Base-by-base conservation (phyloP, 176 grass and related monocot genomes). In the Hsuehochloa calcarea region DNA sequence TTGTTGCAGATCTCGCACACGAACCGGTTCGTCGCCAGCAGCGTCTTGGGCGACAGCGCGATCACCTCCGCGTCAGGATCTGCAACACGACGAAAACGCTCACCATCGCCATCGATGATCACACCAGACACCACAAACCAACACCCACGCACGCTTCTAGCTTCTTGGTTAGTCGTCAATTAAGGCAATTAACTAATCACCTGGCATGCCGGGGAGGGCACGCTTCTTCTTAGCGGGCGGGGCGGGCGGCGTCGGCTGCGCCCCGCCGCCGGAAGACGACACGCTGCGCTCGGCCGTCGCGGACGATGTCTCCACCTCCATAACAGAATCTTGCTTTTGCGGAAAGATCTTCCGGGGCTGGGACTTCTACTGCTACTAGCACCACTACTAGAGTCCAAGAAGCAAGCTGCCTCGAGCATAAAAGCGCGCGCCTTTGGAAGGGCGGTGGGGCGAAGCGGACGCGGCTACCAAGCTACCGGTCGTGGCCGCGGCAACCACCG, bases 1-100 rank as follows among this genome's bases (percentile, higher is more conserved):
- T 98, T 98, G 81, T 92, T 94, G 90, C 96, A 98, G 90, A 98
- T 96, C 89, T 98, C 96, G 78, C 96, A 98, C 81, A 98, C 96
- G 66, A 98, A 98, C 87, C 96, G 34, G 77, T 98, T 98, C 15
- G 96, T 98, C 61, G 96, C 96, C 63, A 98, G 27, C 47, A 98
- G 91, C 83, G 96, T 95, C 87, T 92, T 95, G 76, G 96, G 96
- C 66, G 96, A 98, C 23, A 98, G 91, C 39, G 96, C 93, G 74
- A 98, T 90, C 73, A 98, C 96, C 85, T 98, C 96, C 43, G 96
- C 96, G 66, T 96, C 90, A 79, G 96, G 96, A 96, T 98, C 96
- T 98, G 84, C 70, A 22, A 6, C 82, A 66, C 16, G 47, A 54
- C 47, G 55, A n/a, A n/a, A 23, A 37, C 65, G 14, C 65, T 86